Evolutionary conservation across 257 asterid genomes (phyloP), one percentile per base, ranked within the genome.

Genomic region (Vinca minor): DNA sequence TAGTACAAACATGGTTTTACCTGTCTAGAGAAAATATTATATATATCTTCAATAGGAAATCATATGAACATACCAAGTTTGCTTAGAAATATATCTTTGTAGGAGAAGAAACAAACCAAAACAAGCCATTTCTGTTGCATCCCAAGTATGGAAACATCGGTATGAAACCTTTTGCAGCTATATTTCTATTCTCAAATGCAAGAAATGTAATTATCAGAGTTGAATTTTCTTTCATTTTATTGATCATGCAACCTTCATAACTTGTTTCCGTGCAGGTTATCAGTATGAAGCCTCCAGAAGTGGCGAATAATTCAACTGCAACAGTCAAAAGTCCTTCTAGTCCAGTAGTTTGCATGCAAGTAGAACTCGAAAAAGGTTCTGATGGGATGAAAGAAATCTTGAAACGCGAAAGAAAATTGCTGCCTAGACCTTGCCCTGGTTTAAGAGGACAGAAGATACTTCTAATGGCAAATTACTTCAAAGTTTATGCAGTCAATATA

Each of bases 401-500:
- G 59, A 67, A 66, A 68, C 70, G 66, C 23, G 53, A 49, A 15
- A 36, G 77, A 13, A 50, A 39, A 38, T 31, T 29, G 64, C 67
- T 62, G 73, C 52, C 62, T 26, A 48, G 69, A 53, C 69, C 47
- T 25, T 47, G 66, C 56, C 49, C 59, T 0, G 77, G 77, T 42
- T 26, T 64, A n/a, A 79, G 69, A 60, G 88, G 88, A 45, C 80
- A 62, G 67, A 63, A 60, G 61, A 72, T 82, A 41, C 34, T 20
- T 39, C 62, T 79, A 31, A 48, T 77, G 42, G 73, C 83, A 4
- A 82, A 82, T 66, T 69, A 77, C 67, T 77, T 74, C 62, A 71
- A 75, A 70, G 87, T 79, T 32, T 35, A 68, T 35, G 58, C 74
- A 17, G 55, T 48, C 20, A 47, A 63, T 39, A 62, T 67, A 50